Evolutionary conservation across 495 filamentous ascomycete genomes (phyloP).

Genomic region (Entonaema liquescens): DNA sequence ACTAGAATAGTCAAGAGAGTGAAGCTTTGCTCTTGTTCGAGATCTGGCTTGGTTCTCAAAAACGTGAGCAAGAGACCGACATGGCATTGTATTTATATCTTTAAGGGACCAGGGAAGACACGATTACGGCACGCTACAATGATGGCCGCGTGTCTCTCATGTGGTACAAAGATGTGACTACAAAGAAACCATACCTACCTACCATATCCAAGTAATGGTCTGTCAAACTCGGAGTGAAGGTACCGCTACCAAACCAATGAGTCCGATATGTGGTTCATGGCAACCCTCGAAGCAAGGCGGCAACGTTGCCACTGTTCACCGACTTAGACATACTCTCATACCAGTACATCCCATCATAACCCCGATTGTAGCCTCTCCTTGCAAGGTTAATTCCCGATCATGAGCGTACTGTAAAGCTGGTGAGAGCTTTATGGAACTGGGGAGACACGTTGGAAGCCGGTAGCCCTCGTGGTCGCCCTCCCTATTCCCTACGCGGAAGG

Average conservation of each 20-base stretch:
- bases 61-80: constrained; percentile 3
- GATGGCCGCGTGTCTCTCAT: constrained; percentile 30
- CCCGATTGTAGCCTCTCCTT: constrained; percentile 18
- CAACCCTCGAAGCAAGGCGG: constrained; percentile 32
- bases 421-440: constrained; percentile 28
- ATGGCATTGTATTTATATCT: constrained; percentile 30
- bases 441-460: constrained; percentile 18
- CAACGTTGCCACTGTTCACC: constrained; percentile 45
- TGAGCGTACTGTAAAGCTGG: constrained; percentile 31
- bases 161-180: constrained; percentile 36
- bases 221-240: constrained; percentile 23
- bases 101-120: background rate
- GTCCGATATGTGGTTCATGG: constrained; percentile 12
- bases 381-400: constrained; percentile 20
- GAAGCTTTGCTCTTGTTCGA: constrained; percentile 26
- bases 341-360: constrained; percentile 16
- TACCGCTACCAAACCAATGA: constrained; percentile 9
- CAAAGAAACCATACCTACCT: constrained; percentile 7
- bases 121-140: constrained; percentile 14
- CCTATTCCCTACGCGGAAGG: constrained; percentile 46
- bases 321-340: constrained; percentile 14
- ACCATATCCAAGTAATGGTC: constrained; percentile 5
- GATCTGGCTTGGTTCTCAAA: constrained; percentile 16
- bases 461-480: constrained; percentile 34
- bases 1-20: constrained; percentile 27